phyloP scores from a whole-genome alignment of 1,139 yeast genomes.

The Kazachstania sp. region DNA sequence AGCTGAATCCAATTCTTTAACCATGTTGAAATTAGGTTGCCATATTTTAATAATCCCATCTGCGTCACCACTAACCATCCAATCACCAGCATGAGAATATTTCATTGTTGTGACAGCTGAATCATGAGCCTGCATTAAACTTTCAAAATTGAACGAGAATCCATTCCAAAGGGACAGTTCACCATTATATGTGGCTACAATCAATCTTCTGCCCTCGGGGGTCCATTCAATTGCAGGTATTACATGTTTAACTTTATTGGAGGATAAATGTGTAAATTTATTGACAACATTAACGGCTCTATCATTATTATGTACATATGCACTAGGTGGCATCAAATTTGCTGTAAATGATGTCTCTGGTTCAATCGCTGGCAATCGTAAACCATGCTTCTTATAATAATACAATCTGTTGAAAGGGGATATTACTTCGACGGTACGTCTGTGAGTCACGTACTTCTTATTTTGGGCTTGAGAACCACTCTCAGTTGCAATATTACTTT shows the following conservation, averaged over 20 bases:
- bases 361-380: constrained; percentile 50
- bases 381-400: constrained; percentile 50
- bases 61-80: constrained; percentile 91
- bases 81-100: constrained; percentile 86
- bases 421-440: constrained; percentile 86
- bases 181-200: constrained; percentile 89
- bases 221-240: constrained; percentile 92
- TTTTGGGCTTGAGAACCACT: constrained; percentile 15
- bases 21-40: constrained; percentile 97
- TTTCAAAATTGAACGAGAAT: constrained; percentile 87
- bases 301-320: constrained; percentile 41
- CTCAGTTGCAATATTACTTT: not conserved
- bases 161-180: constrained; percentile 98
- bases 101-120: constrained; percentile 70
- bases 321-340: constrained; percentile 64
- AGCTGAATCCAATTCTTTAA: constrained; percentile 65
- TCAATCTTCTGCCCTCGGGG: constrained; percentile 85
- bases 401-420: constrained; percentile 71
- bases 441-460: constrained; percentile 44
- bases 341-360: constrained; percentile 73
- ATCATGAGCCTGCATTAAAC: constrained; percentile 98
- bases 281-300: constrained; percentile 54
- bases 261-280: constrained; percentile 82
- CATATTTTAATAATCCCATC: constrained; percentile 87
- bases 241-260: constrained; percentile 86